phyloP scores from a whole-genome alignment of 345 rosid genomes.

The Schrenkiella parvula region DNA sequence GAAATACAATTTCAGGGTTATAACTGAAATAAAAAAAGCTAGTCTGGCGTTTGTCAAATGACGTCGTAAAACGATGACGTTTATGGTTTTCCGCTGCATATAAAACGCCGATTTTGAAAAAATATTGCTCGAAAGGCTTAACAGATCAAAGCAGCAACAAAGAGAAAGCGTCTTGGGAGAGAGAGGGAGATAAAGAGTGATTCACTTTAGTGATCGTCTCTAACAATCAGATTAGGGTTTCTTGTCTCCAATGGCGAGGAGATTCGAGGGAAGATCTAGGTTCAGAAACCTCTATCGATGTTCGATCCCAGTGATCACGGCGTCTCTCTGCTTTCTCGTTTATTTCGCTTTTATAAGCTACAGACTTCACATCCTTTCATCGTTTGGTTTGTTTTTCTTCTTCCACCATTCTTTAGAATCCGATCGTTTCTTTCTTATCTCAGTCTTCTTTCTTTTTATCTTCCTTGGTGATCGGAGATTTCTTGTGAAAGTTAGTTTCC shows the following conservation, averaged over 20 bases:
- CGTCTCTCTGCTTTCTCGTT: neutral
- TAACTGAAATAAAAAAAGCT: too few species aligned
- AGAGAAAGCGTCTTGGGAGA: neutral
- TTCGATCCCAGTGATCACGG: neutral
- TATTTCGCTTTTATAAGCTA: conserved; percentile 39
- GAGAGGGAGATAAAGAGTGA: neutral
- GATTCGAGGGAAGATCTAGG: neutral
- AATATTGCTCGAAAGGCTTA: neutral
- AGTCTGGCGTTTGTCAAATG: neutral
- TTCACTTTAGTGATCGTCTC: conserved; percentile 1
- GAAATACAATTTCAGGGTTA: too few species aligned
- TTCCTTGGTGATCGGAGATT: neutral
- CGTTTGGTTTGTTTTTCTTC: conserved; percentile 36
- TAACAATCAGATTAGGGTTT: neutral
- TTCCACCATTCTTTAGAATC: conserved; percentile 18
- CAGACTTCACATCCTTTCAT: conserved; percentile 36
- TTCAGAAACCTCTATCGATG: neutral
- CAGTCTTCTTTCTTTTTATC: neutral
- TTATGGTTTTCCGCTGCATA: neutral
- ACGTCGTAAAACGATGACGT: neutral
- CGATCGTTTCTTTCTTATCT: neutral
- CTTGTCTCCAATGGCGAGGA: neutral
- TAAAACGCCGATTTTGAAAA: neutral
- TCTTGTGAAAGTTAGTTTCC: neutral
- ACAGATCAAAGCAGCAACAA: neutral